These are phyloP conservation scores for Royoungia palumana DNA, from an alignment of 768 basidiomycete genomes.

Conservation along the genomic window DNA sequence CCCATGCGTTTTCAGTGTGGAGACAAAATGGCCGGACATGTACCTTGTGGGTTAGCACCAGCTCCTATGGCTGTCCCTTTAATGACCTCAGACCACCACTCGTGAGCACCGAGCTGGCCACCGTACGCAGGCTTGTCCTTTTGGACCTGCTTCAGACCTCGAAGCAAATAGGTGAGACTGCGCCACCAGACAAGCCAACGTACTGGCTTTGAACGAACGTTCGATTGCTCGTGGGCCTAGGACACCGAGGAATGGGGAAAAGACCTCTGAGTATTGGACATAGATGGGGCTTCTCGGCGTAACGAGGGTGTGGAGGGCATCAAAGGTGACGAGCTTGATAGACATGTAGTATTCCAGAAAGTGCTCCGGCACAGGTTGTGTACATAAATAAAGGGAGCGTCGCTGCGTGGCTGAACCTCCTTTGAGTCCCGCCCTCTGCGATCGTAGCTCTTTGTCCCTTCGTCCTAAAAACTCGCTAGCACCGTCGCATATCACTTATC, in stretches of 20 bases:
- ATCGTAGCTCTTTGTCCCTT: conserved; percentile 13
- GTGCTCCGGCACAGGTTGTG: conserved; percentile 2
- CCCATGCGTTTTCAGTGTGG: conserved; percentile 22
- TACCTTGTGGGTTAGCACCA: conserved; percentile 59
- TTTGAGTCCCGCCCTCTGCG: conserved; percentile 1
- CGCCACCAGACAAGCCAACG: background rate
- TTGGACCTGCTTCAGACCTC: conserved; percentile 53
- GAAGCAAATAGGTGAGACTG: conserved; percentile 5
- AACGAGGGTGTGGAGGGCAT: conserved; percentile 73
- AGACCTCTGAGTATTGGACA: conserved; percentile 57
- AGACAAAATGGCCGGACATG: conserved; percentile 12
- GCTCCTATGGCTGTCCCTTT: conserved; percentile 70
- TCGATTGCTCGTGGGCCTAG: conserved; percentile 52
- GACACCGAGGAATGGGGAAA: conserved; percentile 63
- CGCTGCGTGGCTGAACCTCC: conserved; percentile 7
- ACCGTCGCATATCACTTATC: background rate
- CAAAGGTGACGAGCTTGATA: conserved; percentile 73
- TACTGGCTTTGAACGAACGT: conserved; percentile 59
- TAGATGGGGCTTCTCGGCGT: conserved; percentile 65
- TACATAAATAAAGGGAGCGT: conserved; percentile 14
- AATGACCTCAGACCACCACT: conserved; percentile 82
- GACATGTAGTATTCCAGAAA: conserved; percentile 5
- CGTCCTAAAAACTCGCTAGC: conserved; percentile 1
- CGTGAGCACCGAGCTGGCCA: conserved; percentile 41
- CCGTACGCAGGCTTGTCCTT: conserved; percentile 56